These are phyloP conservation scores for Ophiocordyceps camponoti-rufipedis DNA, from an alignment of 2,329 filamentous ascomycete genomes.

Conservation along the genomic window DNA sequence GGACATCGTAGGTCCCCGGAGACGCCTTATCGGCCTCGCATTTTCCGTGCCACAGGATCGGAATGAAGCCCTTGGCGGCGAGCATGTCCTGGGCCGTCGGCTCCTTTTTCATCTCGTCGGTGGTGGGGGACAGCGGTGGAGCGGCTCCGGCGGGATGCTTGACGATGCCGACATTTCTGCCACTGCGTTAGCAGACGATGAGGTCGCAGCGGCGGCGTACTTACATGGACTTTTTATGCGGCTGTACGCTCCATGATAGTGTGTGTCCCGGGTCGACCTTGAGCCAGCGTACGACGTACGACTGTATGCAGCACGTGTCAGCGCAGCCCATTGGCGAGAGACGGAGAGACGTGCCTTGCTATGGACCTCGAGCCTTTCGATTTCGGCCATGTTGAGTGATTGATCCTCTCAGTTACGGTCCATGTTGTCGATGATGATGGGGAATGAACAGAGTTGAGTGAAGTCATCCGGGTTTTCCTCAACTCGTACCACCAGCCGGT, in stretches of 20 bases:
- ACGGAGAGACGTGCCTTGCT: constrained; percentile 52
- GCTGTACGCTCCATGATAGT: constrained; percentile 94
- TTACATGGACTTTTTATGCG: constrained; percentile 89
- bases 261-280: constrained; percentile 79
- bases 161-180: constrained; percentile 85
- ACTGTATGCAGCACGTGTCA: constrained; percentile 32
- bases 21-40: constrained; percentile 93
- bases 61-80: constrained; percentile 47
- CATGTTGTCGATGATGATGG: background rate
- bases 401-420: background rate
- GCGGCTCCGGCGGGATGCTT: constrained; percentile 72
- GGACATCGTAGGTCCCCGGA: constrained; percentile 74
- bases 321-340: background rate
- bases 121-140: constrained; percentile 25
- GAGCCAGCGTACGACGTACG: constrained; percentile 95
- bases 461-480: no score
- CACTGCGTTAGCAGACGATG: constrained; percentile 3
- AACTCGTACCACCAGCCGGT: background rate
- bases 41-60: constrained; percentile 77
- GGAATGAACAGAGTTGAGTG: background rate
- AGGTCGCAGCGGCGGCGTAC: background rate
- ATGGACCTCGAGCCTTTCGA: constrained; percentile 93
- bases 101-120: constrained; percentile 32
- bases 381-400: constrained; percentile 57
- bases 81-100: constrained; percentile 44